Evolutionary conservation across 441 rosid species (phyloP).

Genomic region (Aquilaria agallochum): DNA sequence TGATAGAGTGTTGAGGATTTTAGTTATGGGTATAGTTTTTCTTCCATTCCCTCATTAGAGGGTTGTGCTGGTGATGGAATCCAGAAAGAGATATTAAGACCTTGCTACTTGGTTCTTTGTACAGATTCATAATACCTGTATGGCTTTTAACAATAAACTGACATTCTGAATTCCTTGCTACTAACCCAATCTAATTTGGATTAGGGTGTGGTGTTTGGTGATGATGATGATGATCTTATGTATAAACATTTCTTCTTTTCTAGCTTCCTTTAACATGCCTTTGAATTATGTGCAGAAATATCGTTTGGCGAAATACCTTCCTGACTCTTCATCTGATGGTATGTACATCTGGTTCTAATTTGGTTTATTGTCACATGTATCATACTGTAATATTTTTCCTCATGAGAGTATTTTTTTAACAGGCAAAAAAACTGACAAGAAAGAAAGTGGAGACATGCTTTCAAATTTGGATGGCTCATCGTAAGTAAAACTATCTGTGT

Average conservation of each 20-base stretch:
- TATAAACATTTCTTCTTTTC: slow-evolving; percentile 5
- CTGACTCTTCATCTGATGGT: slow-evolving; percentile 96
- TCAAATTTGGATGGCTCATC: slow-evolving; percentile 87
- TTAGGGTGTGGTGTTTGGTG: no score
- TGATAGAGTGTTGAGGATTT: neutral
- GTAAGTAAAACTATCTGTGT: slow-evolving; percentile 45
- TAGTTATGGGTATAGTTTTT: neutral
- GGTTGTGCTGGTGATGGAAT: no score
- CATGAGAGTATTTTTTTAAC: no score
- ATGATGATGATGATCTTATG: no score
- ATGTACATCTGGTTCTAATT: slow-evolving; percentile 20
- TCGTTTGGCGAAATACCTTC: slow-evolving; percentile 95
- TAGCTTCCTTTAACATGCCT: slow-evolving; percentile 11
- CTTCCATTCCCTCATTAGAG: no score
- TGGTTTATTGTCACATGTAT: slow-evolving; percentile 10
- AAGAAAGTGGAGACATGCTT: slow-evolving; percentile 88
- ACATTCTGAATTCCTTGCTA: no score
- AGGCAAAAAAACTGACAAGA: slow-evolving; percentile 90
- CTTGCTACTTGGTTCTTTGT: no score
- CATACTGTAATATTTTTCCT: neutral
- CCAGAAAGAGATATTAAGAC: no score
- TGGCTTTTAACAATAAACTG: no score
- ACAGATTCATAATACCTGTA: no score
- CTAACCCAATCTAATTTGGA: no score
- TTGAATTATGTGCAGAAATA: slow-evolving; percentile 64